Conservation (phyloP, 2,329 filamentous ascomycete genomes). For the Zymoseptoria tritici region DNA sequence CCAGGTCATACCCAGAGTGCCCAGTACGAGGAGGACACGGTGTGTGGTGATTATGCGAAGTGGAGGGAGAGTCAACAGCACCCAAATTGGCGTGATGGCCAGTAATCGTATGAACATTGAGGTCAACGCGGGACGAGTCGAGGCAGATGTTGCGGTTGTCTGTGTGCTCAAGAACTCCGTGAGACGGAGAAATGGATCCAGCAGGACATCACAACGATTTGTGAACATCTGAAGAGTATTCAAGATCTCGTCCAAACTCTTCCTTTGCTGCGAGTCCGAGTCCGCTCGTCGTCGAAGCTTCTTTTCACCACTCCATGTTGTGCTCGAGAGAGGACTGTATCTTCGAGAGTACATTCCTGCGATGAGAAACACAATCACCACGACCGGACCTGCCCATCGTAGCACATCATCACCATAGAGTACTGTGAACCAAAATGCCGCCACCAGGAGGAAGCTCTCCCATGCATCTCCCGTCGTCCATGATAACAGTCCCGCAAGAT, state of each 20-base stretch:
- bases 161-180: constrained; percentile 85
- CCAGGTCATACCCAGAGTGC: constrained; percentile 83
- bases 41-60: constrained; percentile 79
- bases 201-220: constrained; percentile 79
- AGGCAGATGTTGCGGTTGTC: constrained; percentile 81
- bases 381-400: constrained; percentile 71
- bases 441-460: constrained; percentile 90
- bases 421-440: constrained; percentile 74
- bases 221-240: constrained; percentile 89
- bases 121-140: constrained; percentile 80
- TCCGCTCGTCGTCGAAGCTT: constrained; percentile 52
- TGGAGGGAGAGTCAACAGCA: constrained; percentile 72
- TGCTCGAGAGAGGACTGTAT: constrained; percentile 85
- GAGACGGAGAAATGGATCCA: constrained; percentile 80
- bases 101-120: constrained; percentile 84
- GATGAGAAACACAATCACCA: constrained; percentile 73
- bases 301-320: constrained; percentile 63
- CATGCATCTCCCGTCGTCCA: constrained; percentile 93
- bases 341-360: constrained; percentile 85
- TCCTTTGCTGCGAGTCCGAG: constrained; percentile 60
- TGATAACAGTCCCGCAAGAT: constrained; percentile 73
- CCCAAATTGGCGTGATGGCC: constrained; percentile 82
- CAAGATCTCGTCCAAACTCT: constrained; percentile 94
- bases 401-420: constrained; percentile 83
- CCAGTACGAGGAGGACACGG: constrained; percentile 74